Evolutionary conservation across 768 basidiomycete species (phyloP), one percentile per base, ranked within the genome.

Genomic region (Paxillus ammoniavirescens): DNA sequence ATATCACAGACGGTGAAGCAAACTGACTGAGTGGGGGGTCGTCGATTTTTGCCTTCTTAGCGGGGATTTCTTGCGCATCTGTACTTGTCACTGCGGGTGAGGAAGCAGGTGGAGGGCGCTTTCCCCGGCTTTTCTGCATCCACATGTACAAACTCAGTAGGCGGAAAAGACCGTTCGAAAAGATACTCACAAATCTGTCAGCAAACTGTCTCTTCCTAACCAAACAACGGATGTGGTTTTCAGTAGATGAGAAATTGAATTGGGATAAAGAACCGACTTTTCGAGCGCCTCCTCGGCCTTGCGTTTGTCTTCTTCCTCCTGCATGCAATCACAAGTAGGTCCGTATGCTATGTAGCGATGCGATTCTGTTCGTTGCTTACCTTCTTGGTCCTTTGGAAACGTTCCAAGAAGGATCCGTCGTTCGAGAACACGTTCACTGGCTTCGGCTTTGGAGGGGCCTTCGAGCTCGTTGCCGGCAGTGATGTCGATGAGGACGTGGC

Each of bases 391-490:
- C 80, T 78, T 67, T 84, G 81, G 61, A 87, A 78, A 9, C 84
- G 77, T 59, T 86, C 79, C 51, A 86, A 70, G 65, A 87, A 87
- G 8, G 84, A 84, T 8, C 86, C 86, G 59, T 87, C 86, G 64
- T 86, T 80, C 50, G 83, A 76, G 64, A 88, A 88, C 18, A 87
- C 77, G 63, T 86, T 87, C 45, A 74, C 71, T 12, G 77, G 72
- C 58, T 81, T 83, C 37, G 72, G 42, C 61, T 73, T 76, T 15
- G 65, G 51, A n/a, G 52, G 45, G 6, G 47, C 26, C 35, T 62
- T 68, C 3, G 59, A 31, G 17, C 61, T 52, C 8, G 58, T 36
- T 17, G 63, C 60, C 51, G 67, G 56, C 8, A 60, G 40, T n/a
- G 53, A 47, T 18, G 68, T 55, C 44, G 63, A 43, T n/a, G 66